Evolutionary conservation across 352 stramenopile genomes (phyloP).

Genomic region (Phytophthora brassicae): DNA sequence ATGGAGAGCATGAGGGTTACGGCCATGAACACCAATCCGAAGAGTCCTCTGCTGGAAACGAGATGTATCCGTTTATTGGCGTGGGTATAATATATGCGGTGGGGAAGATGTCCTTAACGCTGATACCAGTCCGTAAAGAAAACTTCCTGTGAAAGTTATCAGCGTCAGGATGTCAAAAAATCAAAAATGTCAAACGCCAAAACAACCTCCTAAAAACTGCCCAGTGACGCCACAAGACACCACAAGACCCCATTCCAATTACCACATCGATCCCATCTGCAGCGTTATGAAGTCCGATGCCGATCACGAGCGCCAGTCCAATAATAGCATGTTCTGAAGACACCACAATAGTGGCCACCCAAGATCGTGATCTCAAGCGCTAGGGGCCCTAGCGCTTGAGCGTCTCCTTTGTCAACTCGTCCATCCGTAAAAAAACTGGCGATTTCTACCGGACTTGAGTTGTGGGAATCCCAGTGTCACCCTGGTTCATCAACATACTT

Average conservation of each 20-base stretch:
- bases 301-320: constrained; percentile 89
- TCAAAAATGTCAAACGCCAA: too few species aligned
- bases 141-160: constrained; percentile 62
- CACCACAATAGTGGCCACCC: constrained; percentile 93
- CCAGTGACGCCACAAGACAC: constrained; percentile 78
- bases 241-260: constrained; percentile 93
- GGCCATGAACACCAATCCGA: constrained; percentile 90
- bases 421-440: constrained; percentile 30
- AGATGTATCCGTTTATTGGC: constrained; percentile 75
- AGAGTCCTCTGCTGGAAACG: constrained; percentile 75
- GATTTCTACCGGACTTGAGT: constrained; percentile 27
- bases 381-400: constrained; percentile 85
- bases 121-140: constrained; percentile 93
- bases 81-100: constrained; percentile 90
- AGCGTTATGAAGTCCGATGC: constrained; percentile 96
- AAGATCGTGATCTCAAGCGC: too few species aligned
- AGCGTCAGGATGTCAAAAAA: too few species aligned
- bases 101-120: constrained; percentile 88
- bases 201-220: constrained; percentile 90
- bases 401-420: constrained; percentile 40
- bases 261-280: constrained; percentile 94
- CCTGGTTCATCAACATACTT: constrained; percentile 21
- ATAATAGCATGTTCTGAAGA: constrained; percentile 87
- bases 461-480: constrained; percentile 18
- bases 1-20: constrained; percentile 83